Conservation (phyloP, 2,329 filamentous ascomycete genomes). For the Fusarium metavorans region DNA sequence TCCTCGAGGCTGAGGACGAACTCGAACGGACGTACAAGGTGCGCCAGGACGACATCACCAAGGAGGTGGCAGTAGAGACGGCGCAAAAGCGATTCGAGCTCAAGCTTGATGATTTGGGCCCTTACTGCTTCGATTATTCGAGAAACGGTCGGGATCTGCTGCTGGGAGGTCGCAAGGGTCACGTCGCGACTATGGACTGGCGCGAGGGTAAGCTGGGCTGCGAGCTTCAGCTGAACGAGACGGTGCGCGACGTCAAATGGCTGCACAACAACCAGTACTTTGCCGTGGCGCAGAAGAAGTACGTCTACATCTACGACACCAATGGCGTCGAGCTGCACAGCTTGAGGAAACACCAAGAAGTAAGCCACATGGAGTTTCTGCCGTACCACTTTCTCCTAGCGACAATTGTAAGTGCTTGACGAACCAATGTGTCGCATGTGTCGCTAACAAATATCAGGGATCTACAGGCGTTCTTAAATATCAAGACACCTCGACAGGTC, state of each 20-base stretch:
- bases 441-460: constrained; percentile 61
- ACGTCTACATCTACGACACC: constrained; percentile 95
- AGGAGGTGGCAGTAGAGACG: constrained; percentile 81
- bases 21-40: constrained; percentile 94
- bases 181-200: constrained; percentile 98
- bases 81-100: constrained; percentile 95
- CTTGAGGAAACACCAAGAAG: constrained; percentile 89
- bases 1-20: constrained; percentile 88
- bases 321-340: constrained; percentile 93
- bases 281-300: constrained; percentile 95
- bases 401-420: constrained; percentile 73
- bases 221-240: constrained; percentile 92
- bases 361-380: constrained; percentile 93
- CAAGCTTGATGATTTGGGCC: constrained; percentile 83
- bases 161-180: constrained; percentile 89
- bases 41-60: constrained; percentile 85
- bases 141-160: constrained; percentile 89
- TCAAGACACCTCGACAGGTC: constrained; percentile 93
- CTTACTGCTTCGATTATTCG: constrained; percentile 90
- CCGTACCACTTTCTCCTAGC: constrained; percentile 96
- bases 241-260: constrained; percentile 89
- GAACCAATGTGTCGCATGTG: rapidly evolving
- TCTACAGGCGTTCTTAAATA: constrained; percentile 90
- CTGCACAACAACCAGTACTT: constrained; percentile 96
- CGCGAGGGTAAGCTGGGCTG: constrained; percentile 89